phyloP scores from a whole-genome alignment of 371 early-diverging fungal genomes.

The Apophysomyces variabilis region DNA sequence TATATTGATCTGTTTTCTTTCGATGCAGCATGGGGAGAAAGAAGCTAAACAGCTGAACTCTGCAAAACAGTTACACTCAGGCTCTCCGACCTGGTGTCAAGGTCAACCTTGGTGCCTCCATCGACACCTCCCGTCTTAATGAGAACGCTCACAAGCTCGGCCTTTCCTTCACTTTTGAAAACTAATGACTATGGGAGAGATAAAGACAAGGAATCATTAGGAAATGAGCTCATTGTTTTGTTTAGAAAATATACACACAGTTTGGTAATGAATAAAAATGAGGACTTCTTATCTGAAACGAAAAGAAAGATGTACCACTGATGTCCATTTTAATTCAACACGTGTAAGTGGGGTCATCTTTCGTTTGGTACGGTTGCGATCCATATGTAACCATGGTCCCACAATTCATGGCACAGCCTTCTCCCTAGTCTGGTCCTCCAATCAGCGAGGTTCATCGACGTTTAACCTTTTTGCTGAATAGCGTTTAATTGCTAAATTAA shows the following conservation, averaged over 20 bases:
- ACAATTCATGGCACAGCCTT: too few species aligned
- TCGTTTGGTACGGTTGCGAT: too few species aligned
- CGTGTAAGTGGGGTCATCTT: too few species aligned
- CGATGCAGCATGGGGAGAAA: not conserved
- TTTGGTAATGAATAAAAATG: not conserved
- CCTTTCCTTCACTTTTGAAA: conserved; percentile 85
- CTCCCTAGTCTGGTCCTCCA: too few species aligned
- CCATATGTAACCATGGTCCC: too few species aligned
- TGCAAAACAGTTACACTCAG: conserved; percentile 77
- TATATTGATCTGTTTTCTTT: conserved; percentile 20
- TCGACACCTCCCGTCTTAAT: conserved; percentile 90
- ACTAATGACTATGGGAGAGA: conserved; percentile 43
- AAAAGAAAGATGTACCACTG: too few species aligned
- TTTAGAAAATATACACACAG: conserved; percentile 4
- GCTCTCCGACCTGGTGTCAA: conserved; percentile 93
- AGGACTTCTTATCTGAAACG: too few species aligned
- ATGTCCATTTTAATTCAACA: too few species aligned
- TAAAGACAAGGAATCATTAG: not conserved
- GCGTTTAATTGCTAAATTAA: too few species aligned
- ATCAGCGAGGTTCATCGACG: too few species aligned
- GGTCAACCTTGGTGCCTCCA: conserved; percentile 88
- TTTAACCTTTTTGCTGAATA: too few species aligned
- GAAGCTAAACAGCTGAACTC: not conserved
- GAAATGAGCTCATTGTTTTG: not conserved
- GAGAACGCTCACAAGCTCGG: conserved; percentile 97